Evolutionary conservation across 2,329 filamentous ascomycete genomes (phyloP).

Genomic region (Claviceps humidiphila): DNA sequence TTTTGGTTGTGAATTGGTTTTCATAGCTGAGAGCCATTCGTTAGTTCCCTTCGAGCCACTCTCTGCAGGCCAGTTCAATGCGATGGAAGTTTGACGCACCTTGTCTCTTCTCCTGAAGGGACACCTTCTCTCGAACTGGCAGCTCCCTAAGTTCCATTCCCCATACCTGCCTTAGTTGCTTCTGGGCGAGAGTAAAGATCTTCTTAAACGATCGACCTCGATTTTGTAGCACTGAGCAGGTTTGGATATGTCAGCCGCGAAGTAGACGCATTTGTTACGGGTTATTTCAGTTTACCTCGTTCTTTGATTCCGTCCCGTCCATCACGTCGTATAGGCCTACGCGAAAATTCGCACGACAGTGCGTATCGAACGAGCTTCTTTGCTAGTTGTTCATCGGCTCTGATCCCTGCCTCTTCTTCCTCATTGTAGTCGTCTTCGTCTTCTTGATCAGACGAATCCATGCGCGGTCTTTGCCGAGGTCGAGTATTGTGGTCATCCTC

Average conservation of each 20-base stretch:
- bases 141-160: conserved; percentile 90
- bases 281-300: conserved; percentile 31
- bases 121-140: conserved; percentile 67
- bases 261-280: not conserved
- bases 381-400: conserved; percentile 37
- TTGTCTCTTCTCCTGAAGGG: conserved; percentile 63
- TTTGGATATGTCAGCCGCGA: not conserved
- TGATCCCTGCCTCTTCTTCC: conserved; percentile 19
- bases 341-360: conserved; percentile 51
- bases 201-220: conserved; percentile 57
- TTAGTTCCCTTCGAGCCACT: not conserved
- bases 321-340: conserved; percentile 44
- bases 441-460: conserved; percentile 18
- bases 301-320: conserved; percentile 50
- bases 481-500: conserved; percentile 22
- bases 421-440: conserved; percentile 20
- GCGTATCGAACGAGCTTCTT: conserved; percentile 59
- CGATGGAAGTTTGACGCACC: conserved; percentile 32
- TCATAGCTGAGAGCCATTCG: conserved; percentile 20
- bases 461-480: conserved; percentile 18
- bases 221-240: conserved; percentile 51
- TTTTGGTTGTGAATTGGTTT: conserved; percentile 36
- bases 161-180: conserved; percentile 56
- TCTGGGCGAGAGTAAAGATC: conserved; percentile 67
- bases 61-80: not conserved